phyloP scores from a whole-genome alignment of 768 basidiomycete genomes.

The Dacryopinax spathularia region DNA sequence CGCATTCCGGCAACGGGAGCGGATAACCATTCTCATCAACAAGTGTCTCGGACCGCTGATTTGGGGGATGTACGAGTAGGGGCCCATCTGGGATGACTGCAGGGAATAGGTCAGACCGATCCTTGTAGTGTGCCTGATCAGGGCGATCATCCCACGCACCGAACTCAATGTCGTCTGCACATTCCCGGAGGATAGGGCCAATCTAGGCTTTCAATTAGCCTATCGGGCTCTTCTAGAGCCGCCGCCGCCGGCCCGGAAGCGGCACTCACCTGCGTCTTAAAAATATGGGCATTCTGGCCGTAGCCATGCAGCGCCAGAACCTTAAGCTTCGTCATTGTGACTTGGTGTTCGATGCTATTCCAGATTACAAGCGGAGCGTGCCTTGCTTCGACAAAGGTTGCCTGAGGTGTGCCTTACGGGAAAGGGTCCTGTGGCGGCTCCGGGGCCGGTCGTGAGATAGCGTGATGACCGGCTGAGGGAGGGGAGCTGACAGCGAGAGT shows the following conservation, averaged over 20 bases:
- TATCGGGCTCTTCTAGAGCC: no score
- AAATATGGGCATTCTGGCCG: not conserved
- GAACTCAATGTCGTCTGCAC: not conserved
- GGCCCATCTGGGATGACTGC: not conserved
- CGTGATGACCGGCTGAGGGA: no score
- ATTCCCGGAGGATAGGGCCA: no score
- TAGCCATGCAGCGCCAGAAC: not conserved
- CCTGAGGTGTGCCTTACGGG: no score
- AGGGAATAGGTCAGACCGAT: not conserved
- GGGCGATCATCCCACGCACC: not conserved
- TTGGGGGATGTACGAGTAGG: not conserved
- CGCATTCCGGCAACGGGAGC: not conserved
- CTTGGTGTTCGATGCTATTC: no score
- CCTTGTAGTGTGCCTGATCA: not conserved
- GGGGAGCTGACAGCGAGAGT: no score
- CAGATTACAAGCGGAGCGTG: no score
- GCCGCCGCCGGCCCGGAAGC: no score
- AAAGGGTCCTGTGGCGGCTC: no score
- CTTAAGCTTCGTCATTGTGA: not conserved
- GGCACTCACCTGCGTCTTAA: not conserved
- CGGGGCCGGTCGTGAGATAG: no score
- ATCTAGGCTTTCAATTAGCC: no score
- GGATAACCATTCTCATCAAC: not conserved
- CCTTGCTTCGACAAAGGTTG: no score
- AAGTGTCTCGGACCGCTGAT: not conserved